Evolutionary conservation across 1,139 yeast genomes (phyloP), one percentile per base, ranked within the genome.

Genomic region (Blastobotrys ciferrii): DNA sequence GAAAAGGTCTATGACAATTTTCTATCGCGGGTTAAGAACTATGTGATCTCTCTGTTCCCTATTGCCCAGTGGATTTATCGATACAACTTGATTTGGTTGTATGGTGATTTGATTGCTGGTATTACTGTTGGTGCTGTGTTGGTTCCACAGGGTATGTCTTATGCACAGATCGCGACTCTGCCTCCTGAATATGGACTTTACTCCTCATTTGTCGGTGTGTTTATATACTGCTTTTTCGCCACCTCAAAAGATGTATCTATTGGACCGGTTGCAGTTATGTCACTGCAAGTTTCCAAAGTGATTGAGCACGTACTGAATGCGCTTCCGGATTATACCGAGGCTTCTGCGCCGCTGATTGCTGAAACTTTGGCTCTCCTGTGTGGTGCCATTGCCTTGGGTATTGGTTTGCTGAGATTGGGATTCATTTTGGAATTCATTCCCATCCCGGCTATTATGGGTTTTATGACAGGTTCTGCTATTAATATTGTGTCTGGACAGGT

Each of bases 211-310:
- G 85, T 91, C 44, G 98, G 98, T 62, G 95, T 89, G 14, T 79
- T 88, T 64, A 80, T 86, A 49, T 91, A 91, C 66, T 84, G 95
- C 43, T 78, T 89, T 60, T 91, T 91, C 66, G 98, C 97, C 13
- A 91, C 97, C 14, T 86, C 95, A 15, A 91, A 89, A 69, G 98
- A 91, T 74, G 96, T 91, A 41, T 85, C 94, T 53, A 89, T 91
- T 60, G 98, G 97, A 30, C 97, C 98, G 4, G 98, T 91, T 35
- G 98, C 98, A 1, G 97, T 91, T 53, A 89, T 91, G 96, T 87
- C 96, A 12, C 67, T 82, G 56, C 91, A 89, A 66, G 89, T 87
- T 28, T 81, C 91, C 42, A 87, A 84, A 64, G 91, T 87, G 45
- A 76, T 89, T 49, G 77, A 79, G 30, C 74, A 75, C 47, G 94